Evolutionary conservation across 2,329 filamentous ascomycete species (phyloP).

Genomic region (Fusarium sp.): DNA sequence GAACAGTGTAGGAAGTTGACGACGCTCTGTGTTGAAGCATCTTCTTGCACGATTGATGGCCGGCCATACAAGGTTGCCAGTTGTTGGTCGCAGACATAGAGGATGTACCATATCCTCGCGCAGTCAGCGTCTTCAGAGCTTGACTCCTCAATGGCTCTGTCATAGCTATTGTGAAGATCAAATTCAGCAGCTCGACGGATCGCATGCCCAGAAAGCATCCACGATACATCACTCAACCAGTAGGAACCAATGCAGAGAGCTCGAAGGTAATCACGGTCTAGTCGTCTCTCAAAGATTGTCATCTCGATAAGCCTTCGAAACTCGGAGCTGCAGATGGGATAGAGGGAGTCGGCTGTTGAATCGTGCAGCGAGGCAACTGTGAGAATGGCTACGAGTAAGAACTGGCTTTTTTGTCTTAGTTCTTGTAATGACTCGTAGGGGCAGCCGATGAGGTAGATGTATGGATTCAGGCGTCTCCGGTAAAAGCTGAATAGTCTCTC

Average conservation of each 20-base stretch:
- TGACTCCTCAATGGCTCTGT: slow-evolving; percentile 48
- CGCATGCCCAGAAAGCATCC: slow-evolving; percentile 64
- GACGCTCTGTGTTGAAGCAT: slow-evolving; percentile 62
- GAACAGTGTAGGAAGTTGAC: slow-evolving; percentile 60
- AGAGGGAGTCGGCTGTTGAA: slow-evolving; percentile 57
- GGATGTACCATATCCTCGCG: slow-evolving; percentile 65
- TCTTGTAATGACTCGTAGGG: slow-evolving; percentile 57
- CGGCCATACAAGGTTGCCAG: slow-evolving; percentile 67
- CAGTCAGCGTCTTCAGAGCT: slow-evolving; percentile 54
- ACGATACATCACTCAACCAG: slow-evolving; percentile 67
- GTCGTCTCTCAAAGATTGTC: slow-evolving; percentile 47
- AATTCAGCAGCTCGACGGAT: slow-evolving; percentile 57
- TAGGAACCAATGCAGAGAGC: slow-evolving; percentile 67
- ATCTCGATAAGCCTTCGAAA: slow-evolving; percentile 62
- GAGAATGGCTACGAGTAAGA: slow-evolving; percentile 63
- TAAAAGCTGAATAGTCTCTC: slow-evolving; percentile 60
- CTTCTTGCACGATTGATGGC: slow-evolving; percentile 63
- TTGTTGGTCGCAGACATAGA: slow-evolving; percentile 67
- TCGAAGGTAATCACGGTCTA: slow-evolving; percentile 60
- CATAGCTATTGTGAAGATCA: slow-evolving; percentile 52
- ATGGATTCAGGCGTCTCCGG: slow-evolving; percentile 57
- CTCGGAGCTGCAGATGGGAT: slow-evolving; percentile 61
- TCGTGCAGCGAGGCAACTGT: slow-evolving; percentile 66
- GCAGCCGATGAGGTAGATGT: slow-evolving; percentile 59
- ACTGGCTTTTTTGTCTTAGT: slow-evolving; percentile 61